phyloP scores from a whole-genome alignment of 176 grass and related monocot species.

The Aechmea fasciata region DNA sequence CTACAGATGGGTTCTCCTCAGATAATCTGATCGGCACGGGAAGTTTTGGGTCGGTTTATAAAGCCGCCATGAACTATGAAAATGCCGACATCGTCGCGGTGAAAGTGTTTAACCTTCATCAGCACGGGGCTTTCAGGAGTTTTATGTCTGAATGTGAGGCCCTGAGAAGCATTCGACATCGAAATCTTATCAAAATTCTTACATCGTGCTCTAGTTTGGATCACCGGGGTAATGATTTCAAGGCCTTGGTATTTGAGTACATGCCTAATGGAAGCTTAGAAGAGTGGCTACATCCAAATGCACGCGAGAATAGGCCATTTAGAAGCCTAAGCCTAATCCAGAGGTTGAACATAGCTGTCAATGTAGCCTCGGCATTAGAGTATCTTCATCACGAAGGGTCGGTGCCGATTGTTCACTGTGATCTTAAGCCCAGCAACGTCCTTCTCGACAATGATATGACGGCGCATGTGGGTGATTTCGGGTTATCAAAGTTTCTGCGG shows the following conservation, averaged over 20 bases:
- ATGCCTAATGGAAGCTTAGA: slow-evolving; percentile 20
- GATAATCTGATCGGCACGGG: neutral
- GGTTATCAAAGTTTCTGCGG: slow-evolving; percentile 27
- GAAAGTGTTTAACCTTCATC: neutral
- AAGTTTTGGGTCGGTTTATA: neutral
- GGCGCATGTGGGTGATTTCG: slow-evolving; percentile 55
- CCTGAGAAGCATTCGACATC: neutral
- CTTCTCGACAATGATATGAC: slow-evolving; percentile 42
- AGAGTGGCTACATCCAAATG: slow-evolving; percentile 3
- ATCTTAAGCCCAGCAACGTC: slow-evolving; percentile 14
- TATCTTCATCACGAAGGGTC: slow-evolving; percentile 46
- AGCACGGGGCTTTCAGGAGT: neutral
- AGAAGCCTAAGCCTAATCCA: slow-evolving; percentile 21
- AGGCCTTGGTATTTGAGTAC: slow-evolving; percentile 30
- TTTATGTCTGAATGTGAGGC: neutral
- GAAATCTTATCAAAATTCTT: neutral
- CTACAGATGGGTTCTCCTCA: neutral
- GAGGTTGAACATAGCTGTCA: slow-evolving; percentile 31
- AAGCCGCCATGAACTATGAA: too few relatives aligned
- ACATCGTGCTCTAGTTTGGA: slow-evolving; percentile 6
- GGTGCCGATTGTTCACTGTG: slow-evolving; percentile 39
- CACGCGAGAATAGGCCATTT: neutral
- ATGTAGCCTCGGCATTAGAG: slow-evolving; percentile 36
- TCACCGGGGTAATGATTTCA: slow-evolving; percentile 13
- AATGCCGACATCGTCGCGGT: neutral